Evolutionary conservation across 2,329 filamentous ascomycete species (phyloP).

Genomic region (Aspergillus carbonarius): DNA sequence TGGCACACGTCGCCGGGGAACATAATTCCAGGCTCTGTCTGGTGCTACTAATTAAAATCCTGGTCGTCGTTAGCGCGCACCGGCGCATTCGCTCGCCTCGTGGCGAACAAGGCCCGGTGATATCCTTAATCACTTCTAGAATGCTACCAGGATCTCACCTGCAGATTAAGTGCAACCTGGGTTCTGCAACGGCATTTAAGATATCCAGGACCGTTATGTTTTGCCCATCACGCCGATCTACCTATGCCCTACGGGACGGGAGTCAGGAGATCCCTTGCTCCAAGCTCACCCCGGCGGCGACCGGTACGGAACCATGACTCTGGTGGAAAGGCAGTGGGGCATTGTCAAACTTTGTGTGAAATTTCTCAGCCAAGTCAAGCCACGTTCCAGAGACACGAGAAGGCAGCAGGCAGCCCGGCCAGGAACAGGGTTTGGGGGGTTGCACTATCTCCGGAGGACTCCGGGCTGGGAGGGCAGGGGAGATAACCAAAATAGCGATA

Average conservation of each 20-base stretch:
- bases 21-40: not conserved
- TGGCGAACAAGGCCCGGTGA: not conserved
- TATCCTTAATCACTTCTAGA: not conserved
- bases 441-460: too few relatives aligned
- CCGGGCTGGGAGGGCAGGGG: not conserved
- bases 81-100: not conserved
- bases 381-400: not conserved
- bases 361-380: not conserved
- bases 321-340: not conserved
- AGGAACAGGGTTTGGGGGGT: not conserved
- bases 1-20: not conserved
- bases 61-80: not conserved
- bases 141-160: not conserved
- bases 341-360: not conserved
- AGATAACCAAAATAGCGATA: not conserved
- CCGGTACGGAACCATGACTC: not conserved
- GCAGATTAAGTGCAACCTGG: not conserved
- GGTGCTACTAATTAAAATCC: not conserved
- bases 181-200: not conserved
- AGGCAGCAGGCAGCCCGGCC: not conserved
- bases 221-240: not conserved
- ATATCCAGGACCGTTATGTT: not conserved
- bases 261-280: constrained; percentile 1
- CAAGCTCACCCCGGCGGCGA: not conserved
- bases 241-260: not conserved